Base-by-base conservation (phyloP, 2,329 filamentous ascomycete genomes). In the Paracoccidioides lutzii region DNA sequence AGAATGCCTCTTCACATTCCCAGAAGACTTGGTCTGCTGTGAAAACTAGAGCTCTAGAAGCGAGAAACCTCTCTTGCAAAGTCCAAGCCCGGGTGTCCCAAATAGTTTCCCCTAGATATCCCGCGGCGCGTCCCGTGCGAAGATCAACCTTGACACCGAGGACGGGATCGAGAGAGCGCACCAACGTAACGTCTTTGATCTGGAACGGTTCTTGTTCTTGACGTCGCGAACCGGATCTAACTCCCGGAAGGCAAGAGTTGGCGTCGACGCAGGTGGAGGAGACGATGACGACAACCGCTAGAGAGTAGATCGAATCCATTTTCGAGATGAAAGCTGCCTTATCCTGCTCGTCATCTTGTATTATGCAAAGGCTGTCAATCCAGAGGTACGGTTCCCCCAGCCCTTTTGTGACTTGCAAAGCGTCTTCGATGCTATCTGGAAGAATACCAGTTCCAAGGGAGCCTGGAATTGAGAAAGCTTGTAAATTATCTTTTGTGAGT, bases 241-340 rank as follows among this genome's bases (percentile, higher is more conserved):
- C 40, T 5, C 56, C 58, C n/a, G 56, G 56, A 38, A 59, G 58
- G 10, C 12, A 12, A 33, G 58, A 55, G 41, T 59, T 56, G 12
- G 58, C 57, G 42, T 58, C 56, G 30, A 56, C 15, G 32, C 58
- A 53, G 42, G 52, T 56, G 5, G 58, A 46, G 14, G 56, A 51
- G 41, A 59, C 37, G 40, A 59, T 53, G n/a, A 56, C 57, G 10
- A 56, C 46, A 12, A 22, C 41, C n/a, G 59, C 59, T 37, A 55
- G 42, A n/a, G 52, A 44, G 15, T 61, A 63, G 14, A 62, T 62
- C 22, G 41, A 46, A 55, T 60, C 59, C 61, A 63, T 63, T 30
- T 55, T 49, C 3, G 50, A 50, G 38, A 63, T 60, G 44, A 60
- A 60, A 54, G 30, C 30, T 30, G 44, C 28, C 44, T 46, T 46